Evolutionary conservation across 2,329 filamentous ascomycete genomes (phyloP), one percentile per base, ranked within the genome.

Genomic region (Gyromitra esculenta): DNA sequence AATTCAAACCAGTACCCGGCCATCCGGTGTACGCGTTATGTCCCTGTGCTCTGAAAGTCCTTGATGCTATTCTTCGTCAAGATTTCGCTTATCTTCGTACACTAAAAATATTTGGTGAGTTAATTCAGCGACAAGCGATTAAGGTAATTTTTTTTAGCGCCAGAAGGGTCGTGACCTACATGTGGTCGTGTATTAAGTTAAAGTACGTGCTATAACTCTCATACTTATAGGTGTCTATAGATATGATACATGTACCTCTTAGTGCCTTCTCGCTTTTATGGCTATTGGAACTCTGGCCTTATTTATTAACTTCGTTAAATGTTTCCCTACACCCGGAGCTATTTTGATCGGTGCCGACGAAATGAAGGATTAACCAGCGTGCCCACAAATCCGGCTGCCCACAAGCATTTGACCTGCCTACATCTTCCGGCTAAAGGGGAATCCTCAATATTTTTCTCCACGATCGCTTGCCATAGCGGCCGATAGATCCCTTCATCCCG

Each of bases 261-360:
- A 67, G 45, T 13, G 15, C 35, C 21, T 54, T 43, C 5, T 2
- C 11, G 13, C 9, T 1, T 41, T 35, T 11, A 52, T 18, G 60
- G 21, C 9, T 54, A 48, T 69, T 63, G 39, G 59, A 64, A 5
- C 13, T 71, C 41, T 63, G 48, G 37, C 25, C 25, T 48, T 60
- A 50, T n/a, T 52, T 73, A 73, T 60, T 37, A 21, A 63, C 64
- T 74, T 63, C 56, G 64, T 68, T 15, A 62, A 73, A 67, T 62
- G 39, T 73, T 73, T 73, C 63, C 70, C 18, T 62, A 54, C 43
- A 13, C 15, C 35, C 57, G 57, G 72, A 63, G 72, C 48, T 13
- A 59, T 39, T 5, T 39, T 57, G 37, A 57, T 56, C 37, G n/a
- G 37, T 39, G 25, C 72, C 72, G 57, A 64, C 57, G 45, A 45